Evolutionary conservation across 192 early-diverging fungal species (phyloP), one percentile per base, ranked within the genome.

Genomic region (Coemansia sp.): DNA sequence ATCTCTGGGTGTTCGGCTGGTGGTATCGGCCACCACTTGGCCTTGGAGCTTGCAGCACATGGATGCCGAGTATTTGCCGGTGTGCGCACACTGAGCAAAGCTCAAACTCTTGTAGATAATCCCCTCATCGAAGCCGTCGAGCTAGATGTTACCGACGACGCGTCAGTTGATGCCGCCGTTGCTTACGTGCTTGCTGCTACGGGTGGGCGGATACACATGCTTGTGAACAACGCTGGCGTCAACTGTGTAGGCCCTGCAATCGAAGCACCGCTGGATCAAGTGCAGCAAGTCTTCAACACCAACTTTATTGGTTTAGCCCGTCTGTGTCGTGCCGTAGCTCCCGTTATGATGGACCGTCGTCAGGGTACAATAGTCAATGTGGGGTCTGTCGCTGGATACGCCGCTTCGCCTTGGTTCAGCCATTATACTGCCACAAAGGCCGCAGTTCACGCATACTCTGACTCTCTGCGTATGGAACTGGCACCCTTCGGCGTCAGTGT

Each of bases 1-100:
- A 86, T 92, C 27, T 91, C 91, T 52, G 91, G 91, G n/a, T 92
- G 91, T 74, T 87, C 91, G 9, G 76, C 81, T 10, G 91, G 91
- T 62, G 90, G 90, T 12, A 92, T 91, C 57, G 91, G 91, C 0
- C 64, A 78, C 62, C 61, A 65, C 65, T 36, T 78, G 33, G 81
- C 81, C 3, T 33, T 78, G 0, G 76, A 78, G 53, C 68, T 83
- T 18, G 81, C 76, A 0, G 27, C 52, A 4, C 72, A 63, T 15
- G 71, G 73, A 3, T 83, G 73, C 73, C 60, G 16, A 1, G 81
- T 83, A 18, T 83, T 73, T 18, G 81, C 81, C 3, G 50, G 69
- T 0, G 67, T 70, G 0, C 75, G 76, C 53, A 49, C 75, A 34
- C 33, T 64, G 15, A 3, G 15, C 47, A 69, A 65, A 61, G 41